Conservation (phyloP, 2,329 filamentous ascomycete species). For the Lecanicillium sp. region DNA sequence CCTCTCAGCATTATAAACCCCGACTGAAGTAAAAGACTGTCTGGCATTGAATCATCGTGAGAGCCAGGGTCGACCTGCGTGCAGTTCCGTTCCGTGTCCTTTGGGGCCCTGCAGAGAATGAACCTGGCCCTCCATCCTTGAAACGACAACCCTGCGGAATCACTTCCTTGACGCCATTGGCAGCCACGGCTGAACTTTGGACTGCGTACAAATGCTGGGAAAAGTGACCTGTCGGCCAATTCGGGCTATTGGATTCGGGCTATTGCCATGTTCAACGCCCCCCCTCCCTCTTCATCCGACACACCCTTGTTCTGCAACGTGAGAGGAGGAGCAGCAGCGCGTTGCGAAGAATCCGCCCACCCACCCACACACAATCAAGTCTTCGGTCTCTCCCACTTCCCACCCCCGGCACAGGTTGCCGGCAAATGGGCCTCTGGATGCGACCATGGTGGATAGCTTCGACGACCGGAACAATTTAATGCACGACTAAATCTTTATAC, state of each 20-base stretch:
- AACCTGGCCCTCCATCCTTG: too few species aligned
- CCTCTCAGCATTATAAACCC: background rate
- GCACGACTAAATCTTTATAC: too few species aligned
- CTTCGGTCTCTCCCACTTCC: background rate
- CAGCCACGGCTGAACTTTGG: constrained; percentile 7
- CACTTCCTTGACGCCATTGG: background rate
- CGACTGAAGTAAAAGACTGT: background rate
- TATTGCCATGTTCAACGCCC: background rate
- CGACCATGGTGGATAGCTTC: constrained; percentile 5
- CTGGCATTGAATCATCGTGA: background rate
- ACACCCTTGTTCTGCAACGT: too few species aligned
- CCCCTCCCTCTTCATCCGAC: too few species aligned
- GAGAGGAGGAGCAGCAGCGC: too few species aligned
- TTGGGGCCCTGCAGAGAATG: too few species aligned
- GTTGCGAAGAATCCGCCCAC: background rate
- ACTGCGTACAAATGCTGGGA: background rate
- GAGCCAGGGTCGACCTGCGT: too few species aligned
- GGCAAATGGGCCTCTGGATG: constrained; percentile 9
- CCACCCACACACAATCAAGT: background rate
- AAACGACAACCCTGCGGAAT: background rate
- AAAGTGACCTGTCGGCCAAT: background rate
- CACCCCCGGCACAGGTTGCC: constrained; percentile 8
- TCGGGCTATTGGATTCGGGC: constrained; percentile 7
- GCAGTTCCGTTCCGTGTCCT: background rate
- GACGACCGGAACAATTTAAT: too few species aligned